These are phyloP conservation scores for Gymnopus androsaceus DNA, from an alignment of 1,284 basidiomycete genomes.

Conservation along the genomic window DNA sequence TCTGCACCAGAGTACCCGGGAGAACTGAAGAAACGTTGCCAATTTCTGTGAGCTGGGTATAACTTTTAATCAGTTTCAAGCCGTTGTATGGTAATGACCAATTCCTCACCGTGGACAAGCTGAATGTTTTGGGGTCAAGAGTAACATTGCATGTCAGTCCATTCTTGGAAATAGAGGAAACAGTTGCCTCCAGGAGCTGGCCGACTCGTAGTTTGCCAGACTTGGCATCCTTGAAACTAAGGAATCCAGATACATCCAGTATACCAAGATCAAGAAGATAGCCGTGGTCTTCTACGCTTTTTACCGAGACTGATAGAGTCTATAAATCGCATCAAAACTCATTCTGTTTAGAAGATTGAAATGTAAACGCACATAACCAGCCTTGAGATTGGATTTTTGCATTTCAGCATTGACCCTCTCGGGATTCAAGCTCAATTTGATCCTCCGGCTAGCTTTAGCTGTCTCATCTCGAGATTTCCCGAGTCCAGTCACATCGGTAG, in stretches of 20 bases:
- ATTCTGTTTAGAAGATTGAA: constrained; percentile 1
- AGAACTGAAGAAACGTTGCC: constrained; percentile 80
- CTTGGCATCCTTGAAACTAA: constrained; percentile 68
- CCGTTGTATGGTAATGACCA: constrained; percentile 11
- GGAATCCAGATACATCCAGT: constrained; percentile 73
- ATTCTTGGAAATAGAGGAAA: constrained; percentile 68
- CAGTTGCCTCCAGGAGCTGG: constrained; percentile 62
- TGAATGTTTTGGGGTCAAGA: constrained; percentile 48
- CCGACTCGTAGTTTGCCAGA: constrained; percentile 61
- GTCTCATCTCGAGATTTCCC: constrained; percentile 65
- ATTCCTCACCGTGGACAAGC: constrained; percentile 53
- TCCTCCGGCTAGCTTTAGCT: constrained; percentile 68
- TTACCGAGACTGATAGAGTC: constrained; percentile 77
- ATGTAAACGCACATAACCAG: constrained; percentile 68
- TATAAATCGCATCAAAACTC: constrained; percentile 34
- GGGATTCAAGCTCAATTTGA: constrained; percentile 90
- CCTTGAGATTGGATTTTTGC: constrained; percentile 74
- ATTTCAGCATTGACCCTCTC: constrained; percentile 86
- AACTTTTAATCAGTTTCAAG: constrained; percentile 8
- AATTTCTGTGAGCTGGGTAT: constrained; percentile 67
- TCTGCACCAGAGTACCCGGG: constrained; percentile 86
- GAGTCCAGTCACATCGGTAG: constrained; percentile 58
- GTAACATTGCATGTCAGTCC: constrained; percentile 70
- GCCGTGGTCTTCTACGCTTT: constrained; percentile 93
- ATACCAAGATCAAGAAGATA: constrained; percentile 90